Conservation (phyloP, 2,329 filamentous ascomycete species). For the Paecilomyces dactylethromorphus region DNA sequence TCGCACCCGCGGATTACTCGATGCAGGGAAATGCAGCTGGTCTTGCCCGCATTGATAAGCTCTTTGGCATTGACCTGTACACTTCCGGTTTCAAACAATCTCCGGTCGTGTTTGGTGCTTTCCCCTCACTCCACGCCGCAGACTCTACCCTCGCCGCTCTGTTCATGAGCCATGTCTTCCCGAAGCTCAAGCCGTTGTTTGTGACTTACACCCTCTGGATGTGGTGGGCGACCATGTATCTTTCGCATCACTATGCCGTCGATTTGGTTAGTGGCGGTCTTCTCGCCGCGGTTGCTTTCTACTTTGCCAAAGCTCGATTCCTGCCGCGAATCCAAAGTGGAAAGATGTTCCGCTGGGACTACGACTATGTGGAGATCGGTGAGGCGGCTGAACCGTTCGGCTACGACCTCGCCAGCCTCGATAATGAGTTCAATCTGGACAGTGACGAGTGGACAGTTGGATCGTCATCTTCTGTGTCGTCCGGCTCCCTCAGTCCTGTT, state of each 20-base stretch:
- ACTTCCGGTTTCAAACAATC: conserved; percentile 87
- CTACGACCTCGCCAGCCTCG: conserved; percentile 51
- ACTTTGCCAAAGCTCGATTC: conserved; percentile 72
- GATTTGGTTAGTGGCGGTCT: conserved; percentile 84
- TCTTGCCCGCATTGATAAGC: conserved; percentile 76
- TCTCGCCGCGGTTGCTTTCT: conserved; percentile 71
- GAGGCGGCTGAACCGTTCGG: conserved; percentile 50
- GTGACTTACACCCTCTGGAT: conserved; percentile 84
- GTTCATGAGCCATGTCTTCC: conserved; percentile 91
- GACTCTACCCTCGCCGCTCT: conserved; percentile 84
- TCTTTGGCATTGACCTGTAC: conserved; percentile 90
- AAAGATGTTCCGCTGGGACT: conserved; percentile 89
- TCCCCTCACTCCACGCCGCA: conserved; percentile 86
- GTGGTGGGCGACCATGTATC: conserved; percentile 98
- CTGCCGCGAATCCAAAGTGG: conserved; percentile 74
- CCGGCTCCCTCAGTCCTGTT: conserved; percentile 55
- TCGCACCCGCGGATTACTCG: conserved; percentile 86
- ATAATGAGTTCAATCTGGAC: conserved; percentile 53
- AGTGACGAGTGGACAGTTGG: conserved; percentile 89
- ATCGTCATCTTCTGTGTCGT: conserved; percentile 70
- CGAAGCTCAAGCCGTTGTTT: conserved; percentile 71
- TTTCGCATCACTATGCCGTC: conserved; percentile 94
- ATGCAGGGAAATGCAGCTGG: conserved; percentile 87
- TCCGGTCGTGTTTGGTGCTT: conserved; percentile 88
- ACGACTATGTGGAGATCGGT: conserved; percentile 85